Conservation (phyloP, 495 filamentous ascomycete species). For the Penicillium salamii region DNA sequence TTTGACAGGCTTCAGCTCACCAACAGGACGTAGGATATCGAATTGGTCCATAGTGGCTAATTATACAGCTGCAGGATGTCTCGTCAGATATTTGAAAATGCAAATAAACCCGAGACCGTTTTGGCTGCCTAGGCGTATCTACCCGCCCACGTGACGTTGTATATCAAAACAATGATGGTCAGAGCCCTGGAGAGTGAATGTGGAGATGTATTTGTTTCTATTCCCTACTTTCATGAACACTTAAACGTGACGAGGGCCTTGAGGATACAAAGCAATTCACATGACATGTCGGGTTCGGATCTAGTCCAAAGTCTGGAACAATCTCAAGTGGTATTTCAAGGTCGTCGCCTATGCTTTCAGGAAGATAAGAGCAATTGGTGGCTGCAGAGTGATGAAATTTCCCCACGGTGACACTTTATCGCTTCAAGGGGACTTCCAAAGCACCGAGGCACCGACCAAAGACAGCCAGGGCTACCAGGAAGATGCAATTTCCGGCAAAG, state of each 20-base stretch:
- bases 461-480: constrained; percentile 70
- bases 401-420: constrained; percentile 68
- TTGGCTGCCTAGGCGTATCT: not conserved
- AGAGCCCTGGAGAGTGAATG: not conserved
- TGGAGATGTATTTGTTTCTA: not conserved
- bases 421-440: constrained; percentile 56
- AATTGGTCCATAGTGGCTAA: constrained; percentile 18
- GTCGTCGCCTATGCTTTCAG: no score
- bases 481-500: constrained; percentile 87
- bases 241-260: no score
- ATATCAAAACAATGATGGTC: not conserved
- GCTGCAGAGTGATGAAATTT: no score
- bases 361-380: no score
- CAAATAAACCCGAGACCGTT: not conserved
- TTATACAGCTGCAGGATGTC: not conserved
- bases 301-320: no score
- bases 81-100: not conserved
- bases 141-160: constrained; percentile 5
- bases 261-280: no score
- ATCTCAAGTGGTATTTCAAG: no score
- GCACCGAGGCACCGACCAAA: constrained; percentile 68
- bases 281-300: no score
- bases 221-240: no score
- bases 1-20: constrained; percentile 15
- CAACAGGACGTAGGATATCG: constrained; percentile 27